Evolutionary conservation across 257 asterid genomes (phyloP), one percentile per base, ranked within the genome.

Genomic region (Cordia subcordata): DNA sequence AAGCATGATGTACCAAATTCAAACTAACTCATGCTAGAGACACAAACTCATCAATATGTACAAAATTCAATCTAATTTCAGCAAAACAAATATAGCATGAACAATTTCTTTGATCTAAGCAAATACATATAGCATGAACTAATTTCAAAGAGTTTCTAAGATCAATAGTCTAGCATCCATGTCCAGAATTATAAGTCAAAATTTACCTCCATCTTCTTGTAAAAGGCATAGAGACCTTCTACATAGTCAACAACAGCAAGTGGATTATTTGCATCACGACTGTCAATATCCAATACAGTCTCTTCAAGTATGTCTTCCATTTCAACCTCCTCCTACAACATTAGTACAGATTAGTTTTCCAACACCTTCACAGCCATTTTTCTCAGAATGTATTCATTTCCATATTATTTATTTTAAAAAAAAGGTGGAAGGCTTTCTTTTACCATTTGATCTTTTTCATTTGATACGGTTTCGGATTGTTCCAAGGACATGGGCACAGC

Each of bases 301-400:
- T 87, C 95, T 60, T 85, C 94, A 33, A 85, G 83, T 58, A 87
- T 87, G 74, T 91, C 98, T 53, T 84, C 98, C 96, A 90, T 90
- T 49, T 87, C 96, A 14, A 91, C 83, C 77, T 91, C 98, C 88
- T 81, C 35, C 73, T 70, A 38, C 40, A 76, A 18, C 2, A 42
- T 46, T 39, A 40, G n/a, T n/a, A 33, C 3, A 8, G 22, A 49
- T 49, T 46, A 17, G 37, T 49, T 22, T 44, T 37, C 39, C 8
- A 68, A 56, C 53, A 38, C 42, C n/a, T n/a, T n/a, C n/a, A n/a
- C 46, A 49, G 14, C 13, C 52, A 13, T 11, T 11, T 12, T 19
- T 44, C 11, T 5, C 50, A 61, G 33, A 42, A n/a, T n/a, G 18
- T 16, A 37, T 17, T 16, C 0, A 57, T 8, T 12, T 10, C 17